Conservation (phyloP, 2,329 filamentous ascomycete species). For the Alternaria incomplexa region DNA sequence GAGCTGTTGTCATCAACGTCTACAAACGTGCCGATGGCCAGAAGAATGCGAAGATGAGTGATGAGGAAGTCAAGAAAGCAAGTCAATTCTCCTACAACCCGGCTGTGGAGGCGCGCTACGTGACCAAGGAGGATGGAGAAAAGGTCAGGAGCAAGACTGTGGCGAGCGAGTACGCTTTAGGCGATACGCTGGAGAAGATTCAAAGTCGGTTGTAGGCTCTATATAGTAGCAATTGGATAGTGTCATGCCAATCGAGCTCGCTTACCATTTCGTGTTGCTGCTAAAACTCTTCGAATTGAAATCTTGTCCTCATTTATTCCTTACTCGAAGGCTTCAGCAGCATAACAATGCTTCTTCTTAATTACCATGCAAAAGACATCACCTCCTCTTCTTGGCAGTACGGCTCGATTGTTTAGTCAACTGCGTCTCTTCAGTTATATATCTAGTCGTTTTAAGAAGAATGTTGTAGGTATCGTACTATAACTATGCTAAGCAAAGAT, state of each 20-base stretch:
- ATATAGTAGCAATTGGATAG: background rate
- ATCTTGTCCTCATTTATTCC: background rate
- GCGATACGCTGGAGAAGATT: conserved; percentile 75
- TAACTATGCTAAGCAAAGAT: background rate
- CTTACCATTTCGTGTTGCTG: background rate
- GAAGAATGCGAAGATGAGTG: conserved; percentile 65
- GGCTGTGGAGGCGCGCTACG: conserved; percentile 84
- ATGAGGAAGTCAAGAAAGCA: conserved; percentile 67
- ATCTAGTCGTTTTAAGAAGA: background rate
- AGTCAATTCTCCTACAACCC: conserved; percentile 87
- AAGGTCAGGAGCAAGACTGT: conserved; percentile 72
- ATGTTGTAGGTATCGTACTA: background rate
- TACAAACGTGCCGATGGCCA: conserved; percentile 84
- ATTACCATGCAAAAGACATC: background rate
- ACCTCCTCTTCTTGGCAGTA: background rate
- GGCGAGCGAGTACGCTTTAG: conserved; percentile 72
- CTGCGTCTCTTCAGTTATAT: background rate
- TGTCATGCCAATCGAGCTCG: background rate
- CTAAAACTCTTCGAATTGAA: background rate
- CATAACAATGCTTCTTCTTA: background rate
- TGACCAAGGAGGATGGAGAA: conserved; percentile 76
- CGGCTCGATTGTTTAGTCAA: background rate
- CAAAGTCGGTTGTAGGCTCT: conserved; percentile 64
- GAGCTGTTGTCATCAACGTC: conserved; percentile 86
- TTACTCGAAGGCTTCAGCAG: background rate